These are phyloP conservation scores for Cinnamomum micranthum DNA, from an alignment of 164 flowering plant species.

Conservation along the genomic window DNA sequence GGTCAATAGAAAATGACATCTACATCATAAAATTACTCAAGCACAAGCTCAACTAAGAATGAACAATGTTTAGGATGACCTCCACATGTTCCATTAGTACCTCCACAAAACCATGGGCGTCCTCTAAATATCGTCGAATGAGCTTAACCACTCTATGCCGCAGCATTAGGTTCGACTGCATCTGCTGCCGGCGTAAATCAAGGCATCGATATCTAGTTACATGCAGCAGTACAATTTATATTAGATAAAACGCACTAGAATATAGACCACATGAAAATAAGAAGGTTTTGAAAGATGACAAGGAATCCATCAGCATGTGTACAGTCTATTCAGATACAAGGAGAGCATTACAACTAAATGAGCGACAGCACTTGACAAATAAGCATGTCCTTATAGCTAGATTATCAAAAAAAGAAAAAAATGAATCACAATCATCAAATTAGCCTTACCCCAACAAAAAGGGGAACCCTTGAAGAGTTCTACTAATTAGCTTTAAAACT, in stretches of 20 bases:
- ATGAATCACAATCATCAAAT: too few species aligned
- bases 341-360: background rate
- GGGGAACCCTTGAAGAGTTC: too few species aligned
- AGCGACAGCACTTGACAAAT: background rate
- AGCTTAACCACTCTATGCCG: conserved; percentile 83
- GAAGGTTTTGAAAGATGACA: background rate
- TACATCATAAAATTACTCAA: background rate
- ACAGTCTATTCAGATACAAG: background rate
- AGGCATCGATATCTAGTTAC: conserved; percentile 67
- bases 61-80: background rate
- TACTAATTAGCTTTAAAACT: too few species aligned
- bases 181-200: conserved; percentile 81
- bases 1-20: conserved; percentile 22
- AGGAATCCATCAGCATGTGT: background rate
- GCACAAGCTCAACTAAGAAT: background rate
- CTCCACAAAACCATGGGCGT: conserved; percentile 82
- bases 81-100: conserved; percentile 27
- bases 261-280: background rate
- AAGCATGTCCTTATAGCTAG: background rate
- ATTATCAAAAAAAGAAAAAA: too few species aligned
- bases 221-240: background rate
- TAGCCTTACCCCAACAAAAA: too few species aligned
- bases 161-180: conserved; percentile 62
- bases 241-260: background rate
- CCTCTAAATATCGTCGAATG: conserved; percentile 77